Conservation (phyloP, 768 basidiomycete genomes). For the Panellus pusillus region DNA sequence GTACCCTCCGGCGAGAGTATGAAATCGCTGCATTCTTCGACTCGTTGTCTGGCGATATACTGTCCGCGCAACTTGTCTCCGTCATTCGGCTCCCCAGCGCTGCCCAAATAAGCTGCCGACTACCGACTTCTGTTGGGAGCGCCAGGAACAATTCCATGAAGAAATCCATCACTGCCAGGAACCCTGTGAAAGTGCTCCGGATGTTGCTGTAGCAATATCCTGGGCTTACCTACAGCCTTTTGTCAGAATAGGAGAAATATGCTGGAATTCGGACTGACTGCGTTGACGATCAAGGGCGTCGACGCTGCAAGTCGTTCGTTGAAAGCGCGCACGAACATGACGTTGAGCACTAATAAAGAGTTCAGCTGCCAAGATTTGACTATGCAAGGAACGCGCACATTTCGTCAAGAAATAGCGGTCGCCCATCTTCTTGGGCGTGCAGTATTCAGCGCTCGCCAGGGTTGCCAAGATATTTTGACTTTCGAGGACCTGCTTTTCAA, state of each 20-base stretch:
- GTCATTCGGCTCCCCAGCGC: conserved; percentile 23
- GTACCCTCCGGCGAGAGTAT: conserved; percentile 27
- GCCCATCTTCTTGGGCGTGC: conserved; percentile 15
- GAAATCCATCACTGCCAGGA: conserved; percentile 3
- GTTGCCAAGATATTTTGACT: conserved; percentile 20
- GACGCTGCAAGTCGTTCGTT: conserved; percentile 12
- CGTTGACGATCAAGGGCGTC: conserved; percentile 20
- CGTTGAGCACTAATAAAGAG: conserved; percentile 21
- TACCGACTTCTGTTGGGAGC: conserved; percentile 24
- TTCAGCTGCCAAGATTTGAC: not conserved
- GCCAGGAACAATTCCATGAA: conserved; percentile 16
- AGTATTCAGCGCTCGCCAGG: conserved; percentile 23
- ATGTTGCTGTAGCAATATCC: conserved; percentile 24
- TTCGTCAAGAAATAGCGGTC: conserved; percentile 21
- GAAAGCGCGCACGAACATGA: conserved; percentile 25
- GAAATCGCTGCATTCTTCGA: conserved; percentile 31
- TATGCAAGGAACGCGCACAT: conserved; percentile 1
- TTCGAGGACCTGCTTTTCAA: conserved; percentile 12
- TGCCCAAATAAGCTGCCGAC: conserved; percentile 34
- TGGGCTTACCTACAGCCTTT: conserved; percentile 8
- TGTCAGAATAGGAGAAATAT: no score
- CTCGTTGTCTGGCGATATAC: conserved; percentile 27
- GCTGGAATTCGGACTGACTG: not conserved
- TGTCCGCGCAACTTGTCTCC: conserved; percentile 28
- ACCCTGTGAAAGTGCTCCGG: not conserved